These are phyloP conservation scores for Phaeosphaeriaceae sp. DNA, from an alignment of 2,329 filamentous ascomycete species.

Conservation along the genomic window DNA sequence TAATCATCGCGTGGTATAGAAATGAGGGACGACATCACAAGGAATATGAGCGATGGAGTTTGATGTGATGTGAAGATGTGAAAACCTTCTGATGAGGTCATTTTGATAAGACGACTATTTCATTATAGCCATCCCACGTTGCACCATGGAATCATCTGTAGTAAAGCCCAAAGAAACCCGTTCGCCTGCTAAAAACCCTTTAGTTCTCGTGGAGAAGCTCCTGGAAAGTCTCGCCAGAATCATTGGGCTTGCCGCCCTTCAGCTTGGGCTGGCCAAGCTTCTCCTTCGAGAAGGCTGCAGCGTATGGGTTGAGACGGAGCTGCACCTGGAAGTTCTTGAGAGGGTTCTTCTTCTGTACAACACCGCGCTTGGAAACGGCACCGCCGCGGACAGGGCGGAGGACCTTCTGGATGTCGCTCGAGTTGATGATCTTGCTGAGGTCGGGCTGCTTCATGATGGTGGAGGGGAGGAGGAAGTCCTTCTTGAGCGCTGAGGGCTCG, in stretches of 20 bases:
- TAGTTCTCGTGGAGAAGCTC: conserved; percentile 58
- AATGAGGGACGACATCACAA: neutral
- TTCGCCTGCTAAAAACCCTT: conserved; percentile 30
- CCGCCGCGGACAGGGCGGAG: conserved; percentile 90
- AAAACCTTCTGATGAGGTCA: conserved; percentile 30
- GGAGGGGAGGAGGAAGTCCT: conserved; percentile 96
- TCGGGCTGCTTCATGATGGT: conserved; percentile 94
- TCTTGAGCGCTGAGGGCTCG: conserved; percentile 89
- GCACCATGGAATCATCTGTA: conserved; percentile 28
- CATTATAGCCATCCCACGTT: conserved; percentile 29
- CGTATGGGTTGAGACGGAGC: conserved; percentile 98
- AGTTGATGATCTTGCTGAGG: conserved; percentile 98
- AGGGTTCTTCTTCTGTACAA: conserved; percentile 99
- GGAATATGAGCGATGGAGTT: neutral
- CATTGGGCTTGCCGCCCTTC: conserved; percentile 67
- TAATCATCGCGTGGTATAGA: neutral
- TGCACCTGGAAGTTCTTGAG: conserved; percentile 98
- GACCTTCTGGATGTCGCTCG: conserved; percentile 95
- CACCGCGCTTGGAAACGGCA: conserved; percentile 84
- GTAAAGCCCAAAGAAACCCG: conserved; percentile 34
- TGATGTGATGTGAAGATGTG: conserved; percentile 15
- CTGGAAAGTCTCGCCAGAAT: conserved; percentile 60
- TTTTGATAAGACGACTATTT: conserved; percentile 37
- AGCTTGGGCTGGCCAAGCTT: conserved; percentile 77
- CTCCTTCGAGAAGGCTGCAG: conserved; percentile 85